Evolutionary conservation across 108 stramenopile species (phyloP).

Genomic region (Nannochloropsis gaditana): DNA sequence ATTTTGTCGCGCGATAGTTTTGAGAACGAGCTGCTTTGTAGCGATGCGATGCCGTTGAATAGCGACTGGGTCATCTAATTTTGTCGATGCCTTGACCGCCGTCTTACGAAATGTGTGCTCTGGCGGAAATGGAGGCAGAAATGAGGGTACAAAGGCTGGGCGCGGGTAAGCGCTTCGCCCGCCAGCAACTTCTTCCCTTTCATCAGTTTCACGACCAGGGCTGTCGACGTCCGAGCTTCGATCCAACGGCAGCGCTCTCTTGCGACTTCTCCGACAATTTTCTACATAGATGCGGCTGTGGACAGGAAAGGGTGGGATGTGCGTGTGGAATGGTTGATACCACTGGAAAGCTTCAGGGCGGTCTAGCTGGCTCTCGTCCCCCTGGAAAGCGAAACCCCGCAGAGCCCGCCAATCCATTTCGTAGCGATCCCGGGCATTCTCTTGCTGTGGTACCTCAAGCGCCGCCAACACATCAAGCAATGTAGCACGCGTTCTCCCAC

Average conservation of each 20-base stretch:
- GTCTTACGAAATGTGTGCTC: background rate
- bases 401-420: conserved; percentile 7
- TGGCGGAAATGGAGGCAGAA: background rate
- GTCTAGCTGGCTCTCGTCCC: background rate
- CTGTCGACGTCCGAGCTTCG: background rate
- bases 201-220: background rate
- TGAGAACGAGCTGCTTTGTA: background rate
- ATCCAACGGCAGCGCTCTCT: background rate
- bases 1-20: background rate
- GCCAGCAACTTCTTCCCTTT: background rate
- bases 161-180: background rate
- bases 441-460: background rate
- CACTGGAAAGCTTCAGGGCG: conserved; percentile 16
- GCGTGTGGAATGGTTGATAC: conserved; percentile 20
- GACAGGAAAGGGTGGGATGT: background rate
- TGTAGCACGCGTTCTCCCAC: background rate
- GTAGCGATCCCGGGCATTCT: background rate
- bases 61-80: background rate
- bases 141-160: background rate
- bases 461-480: background rate
- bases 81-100: background rate
- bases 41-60: conserved; percentile 8
- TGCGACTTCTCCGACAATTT: background rate
- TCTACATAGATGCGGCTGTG: background rate
- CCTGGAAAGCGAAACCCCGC: conserved; percentile 15